These are phyloP conservation scores for Gossypium trilobum DNA, from an alignment of 441 rosid genomes.

Conservation along the genomic window DNA sequence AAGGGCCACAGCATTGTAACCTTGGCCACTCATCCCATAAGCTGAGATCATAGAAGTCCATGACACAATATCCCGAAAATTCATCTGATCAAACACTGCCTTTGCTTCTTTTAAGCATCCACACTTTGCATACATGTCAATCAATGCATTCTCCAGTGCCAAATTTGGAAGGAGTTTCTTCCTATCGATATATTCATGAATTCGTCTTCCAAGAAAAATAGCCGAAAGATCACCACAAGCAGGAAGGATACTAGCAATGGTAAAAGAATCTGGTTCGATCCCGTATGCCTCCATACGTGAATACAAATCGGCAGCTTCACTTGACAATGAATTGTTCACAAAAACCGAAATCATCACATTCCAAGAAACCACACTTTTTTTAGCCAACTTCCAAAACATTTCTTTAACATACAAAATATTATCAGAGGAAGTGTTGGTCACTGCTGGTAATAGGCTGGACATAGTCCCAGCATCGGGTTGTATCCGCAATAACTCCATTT, in stretches of 20 bases:
- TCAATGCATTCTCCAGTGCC: conserved; percentile 43
- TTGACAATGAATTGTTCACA: conserved; percentile 35
- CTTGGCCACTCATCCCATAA: conserved; percentile 44
- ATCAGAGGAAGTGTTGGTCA: conserved; percentile 31
- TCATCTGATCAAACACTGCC: conserved; percentile 42
- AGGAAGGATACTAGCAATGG: conserved; percentile 46
- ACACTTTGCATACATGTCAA: conserved; percentile 52
- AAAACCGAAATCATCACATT: conserved; percentile 51
- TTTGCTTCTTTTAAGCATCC: conserved; percentile 43
- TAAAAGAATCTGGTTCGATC: conserved; percentile 41
- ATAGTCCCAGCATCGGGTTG: conserved; percentile 45
- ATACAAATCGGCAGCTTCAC: conserved; percentile 43
- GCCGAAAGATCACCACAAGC: conserved; percentile 57
- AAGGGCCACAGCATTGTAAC: conserved; percentile 37
- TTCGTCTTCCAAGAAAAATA: conserved; percentile 35
- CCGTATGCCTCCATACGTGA: conserved; percentile 32
- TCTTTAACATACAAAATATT: conserved; percentile 39
- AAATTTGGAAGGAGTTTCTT: conserved; percentile 39
- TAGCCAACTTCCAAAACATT: conserved; percentile 33
- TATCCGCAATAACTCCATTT: conserved; percentile 32
- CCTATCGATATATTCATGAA: conserved; percentile 35
- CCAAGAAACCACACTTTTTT: conserved; percentile 43
- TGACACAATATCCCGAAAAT: conserved; percentile 40
- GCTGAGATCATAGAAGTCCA: conserved; percentile 67
- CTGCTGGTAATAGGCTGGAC: conserved; percentile 53